Conservation (phyloP, 2,329 filamentous ascomycete species). For the Sclerotinia minor region DNA sequence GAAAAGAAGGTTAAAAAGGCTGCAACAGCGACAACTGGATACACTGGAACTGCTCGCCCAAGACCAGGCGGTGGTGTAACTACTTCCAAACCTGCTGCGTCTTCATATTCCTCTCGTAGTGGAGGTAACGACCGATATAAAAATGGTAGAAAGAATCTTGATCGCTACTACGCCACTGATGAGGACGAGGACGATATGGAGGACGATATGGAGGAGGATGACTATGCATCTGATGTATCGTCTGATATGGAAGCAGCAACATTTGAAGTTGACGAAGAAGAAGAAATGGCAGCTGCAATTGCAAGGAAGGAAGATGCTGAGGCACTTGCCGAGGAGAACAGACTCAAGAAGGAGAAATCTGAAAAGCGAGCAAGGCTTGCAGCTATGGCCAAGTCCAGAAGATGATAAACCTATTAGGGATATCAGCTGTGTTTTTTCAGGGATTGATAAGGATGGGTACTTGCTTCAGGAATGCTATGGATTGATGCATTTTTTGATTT, state of each 20-base stretch:
- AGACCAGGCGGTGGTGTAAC: slow-evolving; percentile 47
- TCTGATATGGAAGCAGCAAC: slow-evolving; percentile 79
- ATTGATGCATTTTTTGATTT: slow-evolving; percentile 22
- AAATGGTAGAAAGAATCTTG: slow-evolving; percentile 42
- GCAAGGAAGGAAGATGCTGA: slow-evolving; percentile 68
- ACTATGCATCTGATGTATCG: slow-evolving; percentile 65
- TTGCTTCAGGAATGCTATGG: slow-evolving; percentile 14
- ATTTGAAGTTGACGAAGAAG: slow-evolving; percentile 73
- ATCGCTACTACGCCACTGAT: slow-evolving; percentile 44
- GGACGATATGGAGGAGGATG: slow-evolving; percentile 48
- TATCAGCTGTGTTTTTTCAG: not conserved
- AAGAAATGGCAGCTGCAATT: slow-evolving; percentile 59
- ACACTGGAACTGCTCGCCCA: slow-evolving; percentile 64
- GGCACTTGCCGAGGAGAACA: slow-evolving; percentile 62
- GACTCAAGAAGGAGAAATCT: slow-evolving; percentile 62
- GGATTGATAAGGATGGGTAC: slow-evolving; percentile 18
- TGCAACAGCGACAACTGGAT: slow-evolving; percentile 62
- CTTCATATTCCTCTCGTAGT: slow-evolving; percentile 32
- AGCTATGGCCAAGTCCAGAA: slow-evolving; percentile 39
- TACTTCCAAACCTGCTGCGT: slow-evolving; percentile 35
- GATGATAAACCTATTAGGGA: slow-evolving; percentile 9
- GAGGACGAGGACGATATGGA: slow-evolving; percentile 38
- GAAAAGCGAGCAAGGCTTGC: slow-evolving; percentile 44
- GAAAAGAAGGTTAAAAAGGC: slow-evolving; percentile 64
- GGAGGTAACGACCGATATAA: slow-evolving; percentile 31